These are phyloP conservation scores for Gossypium thurberi DNA, from an alignment of 345 rosid species.

Conservation along the genomic window DNA sequence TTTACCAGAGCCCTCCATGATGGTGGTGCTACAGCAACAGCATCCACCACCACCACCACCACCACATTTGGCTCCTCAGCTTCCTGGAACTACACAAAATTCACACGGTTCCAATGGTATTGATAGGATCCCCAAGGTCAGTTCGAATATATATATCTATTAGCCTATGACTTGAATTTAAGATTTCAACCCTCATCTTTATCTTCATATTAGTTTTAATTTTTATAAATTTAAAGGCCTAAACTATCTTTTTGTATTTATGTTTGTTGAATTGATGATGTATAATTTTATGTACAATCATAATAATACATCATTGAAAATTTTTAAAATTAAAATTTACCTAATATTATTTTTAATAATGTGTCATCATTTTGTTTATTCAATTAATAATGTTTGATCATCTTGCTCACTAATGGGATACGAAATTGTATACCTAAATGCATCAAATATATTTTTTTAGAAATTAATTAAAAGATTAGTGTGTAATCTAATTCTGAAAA, in stretches of 20 bases:
- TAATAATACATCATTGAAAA: too few species aligned
- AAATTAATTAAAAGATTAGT: too few species aligned
- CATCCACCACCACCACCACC: constrained; percentile 14
- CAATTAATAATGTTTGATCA: too few species aligned
- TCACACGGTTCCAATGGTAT: constrained; percentile 70
- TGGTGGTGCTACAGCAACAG: constrained; percentile 6
- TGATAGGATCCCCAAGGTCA: constrained; percentile 53
- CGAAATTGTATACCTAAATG: too few species aligned
- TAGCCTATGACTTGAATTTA: not conserved
- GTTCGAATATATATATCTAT: not conserved
- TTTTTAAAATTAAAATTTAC: too few species aligned
- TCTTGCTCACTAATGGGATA: too few species aligned
- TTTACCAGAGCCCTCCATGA: constrained; percentile 33
- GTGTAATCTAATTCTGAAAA: not conserved
- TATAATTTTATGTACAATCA: too few species aligned
- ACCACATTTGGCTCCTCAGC: constrained; percentile 26
- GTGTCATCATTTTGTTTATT: too few species aligned
- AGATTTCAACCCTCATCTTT: not conserved
- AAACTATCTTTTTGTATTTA: not conserved
- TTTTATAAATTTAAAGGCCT: not conserved
- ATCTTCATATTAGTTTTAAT: not conserved
- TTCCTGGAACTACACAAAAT: constrained; percentile 33
- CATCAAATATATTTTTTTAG: too few species aligned
- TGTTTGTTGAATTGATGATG: too few species aligned
- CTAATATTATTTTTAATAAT: too few species aligned